Evolutionary conservation across 2,329 filamentous ascomycete species (phyloP), one percentile per base, ranked within the genome.

Genomic region (Tricladium varicosporioides): DNA sequence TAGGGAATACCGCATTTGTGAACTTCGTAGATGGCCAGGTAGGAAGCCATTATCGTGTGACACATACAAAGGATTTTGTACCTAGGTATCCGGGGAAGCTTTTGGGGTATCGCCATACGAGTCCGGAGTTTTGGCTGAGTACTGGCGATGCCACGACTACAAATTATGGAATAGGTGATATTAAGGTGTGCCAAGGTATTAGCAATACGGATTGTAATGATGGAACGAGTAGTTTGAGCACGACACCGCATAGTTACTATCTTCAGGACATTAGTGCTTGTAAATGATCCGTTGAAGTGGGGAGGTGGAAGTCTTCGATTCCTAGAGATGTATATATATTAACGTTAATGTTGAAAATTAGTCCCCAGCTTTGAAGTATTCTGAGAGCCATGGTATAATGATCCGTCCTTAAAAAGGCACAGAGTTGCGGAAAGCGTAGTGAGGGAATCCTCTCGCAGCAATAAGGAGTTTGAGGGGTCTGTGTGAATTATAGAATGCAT

Each of bases 121-220:
- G 77, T 15, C 86, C 87, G 1, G 88, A 91, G 75, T 89, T 85
- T 73, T 90, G 82, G 78, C 75, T 88, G 36, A 69, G 73, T 9
- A 66, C 65, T 44, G 75, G 75, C 15, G 52, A 53, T 1, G 60
- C 68, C 14, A 65, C 61, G 51, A 73, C 71, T 5, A 62, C 69
- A 46, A 63, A 72, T 58, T 79, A 79, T 65, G 58, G 61, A 7
- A 61, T 75, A 40, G 54, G 44, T 5, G 73, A 79, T 51, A 65
- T 84, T 62, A 64, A 72, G 48, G 70, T 79, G 18, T 85, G 81
- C 72, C 58, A 69, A 10, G 82, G 82, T 59, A 73, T 73, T 53
- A 72, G 72, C 18, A 82, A 77, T 68, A 65, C 70, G n/a, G 45
- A 54, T 31, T 84, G 82, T 72, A 85, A 84, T 67, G 80, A 67